Evolutionary conservation across 306 rosid species (phyloP).

Genomic region (Quercus variabilis): DNA sequence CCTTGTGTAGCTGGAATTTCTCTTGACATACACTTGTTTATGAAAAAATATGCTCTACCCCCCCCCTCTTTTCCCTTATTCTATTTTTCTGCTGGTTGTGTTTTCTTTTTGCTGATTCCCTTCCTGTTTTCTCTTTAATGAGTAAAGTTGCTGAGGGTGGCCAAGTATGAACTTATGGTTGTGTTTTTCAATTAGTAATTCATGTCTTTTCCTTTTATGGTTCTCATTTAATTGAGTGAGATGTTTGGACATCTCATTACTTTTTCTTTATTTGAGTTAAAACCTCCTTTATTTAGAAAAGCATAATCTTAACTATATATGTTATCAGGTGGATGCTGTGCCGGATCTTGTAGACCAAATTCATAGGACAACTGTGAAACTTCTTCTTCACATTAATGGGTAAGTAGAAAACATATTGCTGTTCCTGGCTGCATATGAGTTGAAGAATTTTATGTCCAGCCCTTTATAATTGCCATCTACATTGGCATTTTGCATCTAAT

Average conservation of each 20-base stretch:
- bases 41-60: not conserved
- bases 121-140: not conserved
- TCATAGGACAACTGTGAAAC: slow-evolving; percentile 80
- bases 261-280: not conserved
- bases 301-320: slow-evolving; percentile 27
- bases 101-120: not conserved
- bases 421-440: not conserved
- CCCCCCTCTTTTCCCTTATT: not conserved
- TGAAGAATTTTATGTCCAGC: not conserved
- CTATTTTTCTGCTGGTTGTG: not conserved
- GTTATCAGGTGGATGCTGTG: slow-evolving; percentile 87
- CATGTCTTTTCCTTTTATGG: not conserved
- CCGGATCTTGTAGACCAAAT: slow-evolving; percentile 85
- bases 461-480: not conserved
- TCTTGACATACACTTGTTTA: not conserved
- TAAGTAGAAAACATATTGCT: slow-evolving; percentile 30
- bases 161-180: slow-evolving; percentile 3
- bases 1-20: not conserved
- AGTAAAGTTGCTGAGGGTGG: not conserved
- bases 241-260: slow-evolving; percentile 8
- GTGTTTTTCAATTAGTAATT: not conserved
- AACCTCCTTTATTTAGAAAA: not conserved
- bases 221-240: slow-evolving; percentile 17
- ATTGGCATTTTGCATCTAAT: not conserved
- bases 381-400: slow-evolving; percentile 88